These are phyloP conservation scores for Passalora sequoiae DNA, from an alignment of 2,329 filamentous ascomycete genomes.

Conservation along the genomic window DNA sequence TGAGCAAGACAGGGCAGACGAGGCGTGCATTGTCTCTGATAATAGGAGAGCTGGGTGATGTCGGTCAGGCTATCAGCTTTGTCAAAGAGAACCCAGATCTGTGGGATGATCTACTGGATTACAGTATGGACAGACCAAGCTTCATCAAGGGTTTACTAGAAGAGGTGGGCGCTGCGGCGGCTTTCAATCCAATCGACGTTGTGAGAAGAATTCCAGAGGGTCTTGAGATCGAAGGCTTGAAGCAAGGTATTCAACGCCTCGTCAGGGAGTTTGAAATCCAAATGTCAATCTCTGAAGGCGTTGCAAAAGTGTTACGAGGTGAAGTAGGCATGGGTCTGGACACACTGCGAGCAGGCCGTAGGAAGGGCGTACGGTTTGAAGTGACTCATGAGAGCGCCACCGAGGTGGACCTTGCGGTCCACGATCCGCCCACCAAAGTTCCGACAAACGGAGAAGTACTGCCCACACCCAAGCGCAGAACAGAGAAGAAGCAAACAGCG, in stretches of 20 bases:
- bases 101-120: slow-evolving; percentile 90
- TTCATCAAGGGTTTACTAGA: slow-evolving; percentile 91
- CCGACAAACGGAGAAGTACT: slow-evolving; percentile 22
- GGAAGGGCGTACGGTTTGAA: slow-evolving; percentile 84
- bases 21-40: slow-evolving; percentile 89
- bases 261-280: slow-evolving; percentile 96
- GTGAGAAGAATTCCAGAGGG: slow-evolving; percentile 89
- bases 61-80: slow-evolving; percentile 87
- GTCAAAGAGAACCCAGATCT: slow-evolving; percentile 88
- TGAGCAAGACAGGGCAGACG: slow-evolving; percentile 91
- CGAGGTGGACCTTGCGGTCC: slow-evolving; percentile 32
- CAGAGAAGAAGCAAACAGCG: slow-evolving; percentile 11
- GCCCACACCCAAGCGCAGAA: slow-evolving; percentile 17
- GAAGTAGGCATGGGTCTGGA: slow-evolving; percentile 84
- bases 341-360: slow-evolving; percentile 70
- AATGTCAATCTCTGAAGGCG: slow-evolving; percentile 83
- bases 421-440: slow-evolving; percentile 28
- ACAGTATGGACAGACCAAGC: slow-evolving; percentile 93
- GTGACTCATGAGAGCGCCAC: slow-evolving; percentile 44
- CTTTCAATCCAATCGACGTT: slow-evolving; percentile 82
- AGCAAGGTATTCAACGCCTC: slow-evolving; percentile 83
- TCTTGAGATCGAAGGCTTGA: slow-evolving; percentile 82
- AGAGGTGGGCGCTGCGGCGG: slow-evolving; percentile 74
- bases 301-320: slow-evolving; percentile 76
- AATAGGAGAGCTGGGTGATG: slow-evolving; percentile 85